Percentiles rank a stretch among this genome's conserved stretches.
phyloP scores from a whole-genome alignment of 1,284 basidiomycete genomes.

The Trametes pubescens region DNA sequence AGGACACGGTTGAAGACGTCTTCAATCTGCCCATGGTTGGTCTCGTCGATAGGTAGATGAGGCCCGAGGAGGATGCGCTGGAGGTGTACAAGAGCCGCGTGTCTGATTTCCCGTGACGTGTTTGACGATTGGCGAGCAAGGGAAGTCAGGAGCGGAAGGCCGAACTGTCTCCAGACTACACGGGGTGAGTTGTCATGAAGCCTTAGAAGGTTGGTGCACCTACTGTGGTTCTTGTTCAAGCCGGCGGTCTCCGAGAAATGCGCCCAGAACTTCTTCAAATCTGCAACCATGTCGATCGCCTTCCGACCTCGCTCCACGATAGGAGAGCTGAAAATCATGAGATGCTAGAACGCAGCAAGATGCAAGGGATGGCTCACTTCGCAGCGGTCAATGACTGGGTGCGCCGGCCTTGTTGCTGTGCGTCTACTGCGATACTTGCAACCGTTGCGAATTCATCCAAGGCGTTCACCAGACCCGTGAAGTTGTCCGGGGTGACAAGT shows the following conservation, averaged over 20 bases:
- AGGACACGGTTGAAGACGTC: slow-evolving; percentile 91
- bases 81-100: slow-evolving; percentile 84
- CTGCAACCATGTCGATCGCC: slow-evolving; percentile 84
- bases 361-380: slow-evolving; percentile 51
- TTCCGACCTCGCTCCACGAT: slow-evolving; percentile 82
- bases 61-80: slow-evolving; percentile 90
- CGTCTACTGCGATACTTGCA: slow-evolving; percentile 70
- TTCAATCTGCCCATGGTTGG: slow-evolving; percentile 70
- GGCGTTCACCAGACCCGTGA: slow-evolving; percentile 80
- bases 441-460: slow-evolving; percentile 89
- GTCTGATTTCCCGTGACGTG: slow-evolving; percentile 85
- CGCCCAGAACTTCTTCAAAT: slow-evolving; percentile 71
- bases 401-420: slow-evolving; percentile 61
- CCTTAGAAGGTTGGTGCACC: slow-evolving; percentile 25
- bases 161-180: slow-evolving; percentile 84
- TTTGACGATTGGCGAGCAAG: slow-evolving; percentile 90
- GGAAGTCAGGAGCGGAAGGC: slow-evolving; percentile 81
- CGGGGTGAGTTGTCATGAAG: slow-evolving; percentile 27
- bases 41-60: slow-evolving; percentile 66
- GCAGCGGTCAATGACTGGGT: slow-evolving; percentile 58
- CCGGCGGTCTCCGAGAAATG: slow-evolving; percentile 59
- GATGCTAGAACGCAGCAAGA: background rate
- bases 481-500: slow-evolving; percentile 81
- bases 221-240: slow-evolving; percentile 60
- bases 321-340: slow-evolving; percentile 64